These are phyloP conservation scores for Sarocladium kiliense DNA, from an alignment of 2,329 filamentous ascomycete genomes.

Conservation along the genomic window DNA sequence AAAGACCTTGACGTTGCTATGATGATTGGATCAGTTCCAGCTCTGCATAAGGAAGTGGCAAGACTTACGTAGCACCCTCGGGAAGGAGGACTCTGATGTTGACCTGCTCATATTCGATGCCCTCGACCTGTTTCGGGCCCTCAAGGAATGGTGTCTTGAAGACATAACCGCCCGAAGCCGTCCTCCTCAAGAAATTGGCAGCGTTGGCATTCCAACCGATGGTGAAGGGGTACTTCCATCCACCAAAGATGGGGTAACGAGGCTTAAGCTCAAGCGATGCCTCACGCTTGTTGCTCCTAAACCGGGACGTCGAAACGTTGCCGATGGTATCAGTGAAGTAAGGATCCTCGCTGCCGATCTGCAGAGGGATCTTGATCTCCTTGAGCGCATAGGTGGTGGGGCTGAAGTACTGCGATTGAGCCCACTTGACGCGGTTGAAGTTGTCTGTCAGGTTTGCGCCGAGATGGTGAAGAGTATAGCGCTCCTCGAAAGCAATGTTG, in stretches of 20 bases:
- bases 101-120: conserved; percentile 78
- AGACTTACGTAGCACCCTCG: conserved; percentile 76
- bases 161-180: conserved; percentile 65
- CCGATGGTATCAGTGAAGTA: conserved; percentile 97
- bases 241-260: conserved; percentile 92
- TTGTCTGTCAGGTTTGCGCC: conserved; percentile 71
- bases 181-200: conserved; percentile 66
- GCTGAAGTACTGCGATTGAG: conserved; percentile 68
- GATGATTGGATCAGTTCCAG: conserved; percentile 21
- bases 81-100: conserved; percentile 80
- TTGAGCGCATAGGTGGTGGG: conserved; percentile 74
- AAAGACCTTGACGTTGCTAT: conserved; percentile 72
- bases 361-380: conserved; percentile 75
- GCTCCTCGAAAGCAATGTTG: conserved; percentile 91
- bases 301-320: conserved; percentile 91
- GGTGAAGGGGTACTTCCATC: conserved; percentile 97
- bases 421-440: conserved; percentile 75
- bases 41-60: not conserved
- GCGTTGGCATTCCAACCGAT: conserved; percentile 93
- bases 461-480: conserved; percentile 81
- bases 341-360: conserved; percentile 72
- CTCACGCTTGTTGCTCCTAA: conserved; percentile 71
- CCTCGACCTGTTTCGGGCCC: conserved; percentile 80
- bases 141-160: conserved; percentile 91
- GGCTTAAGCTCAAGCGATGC: conserved; percentile 87